Percentiles rank a stretch among this genome's conserved stretches.
Conservation (phyloP, 169 alveolate genomes). For the Miamiensis avidus region DNA sequence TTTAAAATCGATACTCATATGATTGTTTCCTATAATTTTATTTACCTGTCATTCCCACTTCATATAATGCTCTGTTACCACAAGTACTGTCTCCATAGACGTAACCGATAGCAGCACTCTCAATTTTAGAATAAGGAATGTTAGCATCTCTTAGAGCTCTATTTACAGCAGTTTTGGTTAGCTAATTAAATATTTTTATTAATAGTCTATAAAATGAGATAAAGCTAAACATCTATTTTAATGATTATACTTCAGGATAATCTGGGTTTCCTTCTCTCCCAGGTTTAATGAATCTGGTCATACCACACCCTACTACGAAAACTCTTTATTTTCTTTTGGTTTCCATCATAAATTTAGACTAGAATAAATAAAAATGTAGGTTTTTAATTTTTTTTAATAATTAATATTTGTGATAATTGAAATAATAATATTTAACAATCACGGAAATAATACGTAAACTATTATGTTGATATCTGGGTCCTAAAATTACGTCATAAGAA, state of each 20-base stretch:
- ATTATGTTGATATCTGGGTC: too few relatives aligned
- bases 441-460: too few relatives aligned
- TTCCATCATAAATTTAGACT: background rate
- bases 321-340: constrained; percentile 43
- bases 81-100: constrained; percentile 83
- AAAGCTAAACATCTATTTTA: too few relatives aligned
- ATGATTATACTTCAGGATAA: constrained; percentile 44
- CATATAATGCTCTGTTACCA: constrained; percentile 76
- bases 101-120: constrained; percentile 73
- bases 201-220: too few relatives aligned
- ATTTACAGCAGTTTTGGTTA: constrained; percentile 60
- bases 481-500: too few relatives aligned
- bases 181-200: too few relatives aligned
- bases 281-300: constrained; percentile 82
- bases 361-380: too few relatives aligned
- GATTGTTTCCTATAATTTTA: too few relatives aligned
- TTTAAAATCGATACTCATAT: too few relatives aligned
- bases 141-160: constrained; percentile 76
- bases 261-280: constrained; percentile 61
- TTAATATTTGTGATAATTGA: background rate
- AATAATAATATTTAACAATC: too few relatives aligned
- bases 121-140: constrained; percentile 41
- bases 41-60: constrained; percentile 70
- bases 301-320: constrained; percentile 81
- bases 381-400: too few relatives aligned